Conservation (phyloP, 441 rosid genomes). For the Capsella rubella region DNA sequence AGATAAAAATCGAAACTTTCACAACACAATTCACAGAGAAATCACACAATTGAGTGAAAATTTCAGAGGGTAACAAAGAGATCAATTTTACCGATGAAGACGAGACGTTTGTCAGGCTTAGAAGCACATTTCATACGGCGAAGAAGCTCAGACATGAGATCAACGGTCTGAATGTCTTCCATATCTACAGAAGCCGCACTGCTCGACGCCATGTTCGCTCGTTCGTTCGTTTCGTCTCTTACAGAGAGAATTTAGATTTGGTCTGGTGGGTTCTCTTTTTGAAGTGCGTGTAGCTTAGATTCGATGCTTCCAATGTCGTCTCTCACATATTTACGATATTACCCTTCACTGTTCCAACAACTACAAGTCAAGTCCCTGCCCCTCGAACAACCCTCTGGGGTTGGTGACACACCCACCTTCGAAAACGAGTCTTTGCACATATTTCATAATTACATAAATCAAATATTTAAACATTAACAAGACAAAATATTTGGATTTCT, state of each 20-base stretch:
- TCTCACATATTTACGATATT: slow-evolving; percentile 4
- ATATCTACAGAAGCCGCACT: slow-evolving; percentile 52
- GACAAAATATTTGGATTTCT: slow-evolving; percentile 69
- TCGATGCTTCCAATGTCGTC: slow-evolving; percentile 37
- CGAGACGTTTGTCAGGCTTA: slow-evolving; percentile 92
- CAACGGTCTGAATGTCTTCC: slow-evolving; percentile 80
- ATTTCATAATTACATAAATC: background rate
- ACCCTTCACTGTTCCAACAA: slow-evolving; percentile 11
- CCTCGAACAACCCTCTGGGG: slow-evolving; percentile 21
- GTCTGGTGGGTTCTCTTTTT: background rate
- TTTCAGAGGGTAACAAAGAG: slow-evolving; percentile 1
- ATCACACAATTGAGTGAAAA: background rate
- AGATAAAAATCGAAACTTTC: background rate
- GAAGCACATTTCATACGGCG: slow-evolving; percentile 93
- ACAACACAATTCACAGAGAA: background rate
- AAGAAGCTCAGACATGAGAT: slow-evolving; percentile 92
- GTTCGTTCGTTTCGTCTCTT: slow-evolving; percentile 10
- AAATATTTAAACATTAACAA: slow-evolving; percentile 48
- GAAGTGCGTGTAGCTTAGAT: background rate
- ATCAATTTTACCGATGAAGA: slow-evolving; percentile 69
- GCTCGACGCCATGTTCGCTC: slow-evolving; percentile 59
- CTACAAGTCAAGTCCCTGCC: background rate
- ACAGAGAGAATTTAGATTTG: slow-evolving; percentile 13
- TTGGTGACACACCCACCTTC: slow-evolving; percentile 30
- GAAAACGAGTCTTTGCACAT: slow-evolving; percentile 21